Evolutionary conservation across 257 asterid genomes (phyloP), one percentile per base, ranked within the genome.

Genomic region (Craterostigma plantagineum): DNA sequence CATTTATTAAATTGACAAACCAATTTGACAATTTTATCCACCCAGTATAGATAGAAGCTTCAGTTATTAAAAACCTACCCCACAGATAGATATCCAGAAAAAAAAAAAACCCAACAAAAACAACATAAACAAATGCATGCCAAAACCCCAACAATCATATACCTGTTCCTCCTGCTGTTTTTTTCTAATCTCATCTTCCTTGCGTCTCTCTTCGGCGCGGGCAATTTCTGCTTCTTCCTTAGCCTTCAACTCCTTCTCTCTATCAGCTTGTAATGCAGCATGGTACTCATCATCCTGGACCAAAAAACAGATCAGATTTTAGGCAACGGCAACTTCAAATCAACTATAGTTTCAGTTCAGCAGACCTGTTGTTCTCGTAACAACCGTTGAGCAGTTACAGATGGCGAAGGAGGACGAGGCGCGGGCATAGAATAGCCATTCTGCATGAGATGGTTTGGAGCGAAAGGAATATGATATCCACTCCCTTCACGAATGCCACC

Each of bases 151-250:
- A n/a, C n/a, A 3, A n/a, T 4, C 34, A 51, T 38, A 46, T 67
- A 90, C 92, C 84, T 71, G 76, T 54, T 77, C 87, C 55, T 77
- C 85, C 54, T 72, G 79, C 55, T 49, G 50, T 64, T 77, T 61
- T 50, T 58, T 68, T 47, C 50, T 82, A 33, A 56, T 33, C 59
- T 79, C 92, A 54, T 79, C 95, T 64, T 79, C 95, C 70, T 64
- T 68, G 64, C 57, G 77, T 67, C 73, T 75, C 74, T 72, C 70
- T 68, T 80, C 92, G 8, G 65, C 84, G 49, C 70, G 64, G 51
- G 75, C 84, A 67, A 91, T 94, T 63, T 83, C 96, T 57, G 94
- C 95, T 62, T 83, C 99, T 77, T 79, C 94, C 74, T 55, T 69
- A 9, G 91, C 99, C 72, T 76, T 90, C 75, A 90, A 45, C 63